A percentile compares a stretch with the other conserved stretches of the same genome.
Conservation (phyloP, 805 yeast species). For the Saccharomycopsis olivae region DNA sequence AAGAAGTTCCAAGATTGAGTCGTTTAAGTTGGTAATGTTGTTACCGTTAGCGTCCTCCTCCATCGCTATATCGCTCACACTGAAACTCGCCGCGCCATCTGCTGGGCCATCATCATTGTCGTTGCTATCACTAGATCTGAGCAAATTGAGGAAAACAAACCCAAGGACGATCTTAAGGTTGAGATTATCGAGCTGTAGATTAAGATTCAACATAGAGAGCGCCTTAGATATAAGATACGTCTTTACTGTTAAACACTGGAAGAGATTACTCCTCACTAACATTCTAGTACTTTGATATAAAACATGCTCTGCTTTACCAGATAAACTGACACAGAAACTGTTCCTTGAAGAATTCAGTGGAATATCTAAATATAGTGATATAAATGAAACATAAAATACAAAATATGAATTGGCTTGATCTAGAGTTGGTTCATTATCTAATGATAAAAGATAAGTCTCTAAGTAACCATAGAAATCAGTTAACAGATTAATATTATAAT, state of each 20-base stretch:
- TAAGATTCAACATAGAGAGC: conserved; percentile 16
- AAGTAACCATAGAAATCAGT: conserved; percentile 14
- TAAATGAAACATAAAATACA: conserved; percentile 14
- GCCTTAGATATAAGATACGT: conserved; percentile 14
- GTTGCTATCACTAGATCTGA: conserved; percentile 1
- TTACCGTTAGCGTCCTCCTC: conserved; percentile 16
- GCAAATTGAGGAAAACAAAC: conserved; percentile 12
- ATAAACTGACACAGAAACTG: conserved; percentile 13
- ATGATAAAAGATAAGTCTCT: conserved; percentile 6
- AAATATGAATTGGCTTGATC: conserved; percentile 15
- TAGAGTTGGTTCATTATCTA: conserved; percentile 5
- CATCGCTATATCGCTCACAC: conserved; percentile 9
- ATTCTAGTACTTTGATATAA: conserved; percentile 10
- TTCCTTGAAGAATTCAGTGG: conserved; percentile 9
- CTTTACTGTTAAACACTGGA: conserved; percentile 4
- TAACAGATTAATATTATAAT: conserved; percentile 10
- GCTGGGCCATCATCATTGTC: not conserved
- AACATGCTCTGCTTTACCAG: conserved; percentile 13
- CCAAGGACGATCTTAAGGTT: conserved; percentile 17
- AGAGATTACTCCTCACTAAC: conserved; percentile 9
- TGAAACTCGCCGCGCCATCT: conserved; percentile 1
- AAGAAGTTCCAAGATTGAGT: conserved; percentile 10
- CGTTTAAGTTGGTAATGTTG: conserved; percentile 7
- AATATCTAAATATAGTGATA: conserved; percentile 10
- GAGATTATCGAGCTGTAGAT: conserved; percentile 13